These are phyloP conservation scores for Entomortierella parvispora DNA, from an alignment of 192 early-diverging fungal genomes.

Conservation along the genomic window DNA sequence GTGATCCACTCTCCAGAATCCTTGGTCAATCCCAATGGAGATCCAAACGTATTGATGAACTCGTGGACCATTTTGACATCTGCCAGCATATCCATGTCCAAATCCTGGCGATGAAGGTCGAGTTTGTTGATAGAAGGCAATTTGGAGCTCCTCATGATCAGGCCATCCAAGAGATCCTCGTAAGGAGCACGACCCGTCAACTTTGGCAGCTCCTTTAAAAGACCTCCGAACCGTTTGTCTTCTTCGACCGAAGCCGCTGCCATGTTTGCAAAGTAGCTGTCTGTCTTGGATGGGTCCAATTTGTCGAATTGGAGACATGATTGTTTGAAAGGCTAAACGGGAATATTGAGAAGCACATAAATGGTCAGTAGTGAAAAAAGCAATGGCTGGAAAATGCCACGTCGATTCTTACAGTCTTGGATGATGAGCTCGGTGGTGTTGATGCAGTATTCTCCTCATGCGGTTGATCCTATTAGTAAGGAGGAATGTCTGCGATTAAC, in stretches of 20 bases:
- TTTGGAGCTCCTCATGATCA: conserved; percentile 31
- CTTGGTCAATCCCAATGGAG: conserved; percentile 33
- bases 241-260: conserved; percentile 18
- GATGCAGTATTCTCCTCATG: no score
- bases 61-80: conserved; percentile 51
- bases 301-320: conserved; percentile 41
- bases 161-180: conserved; percentile 34
- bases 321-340: conserved; percentile 32
- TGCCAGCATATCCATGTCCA: conserved; percentile 49
- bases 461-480: no score
- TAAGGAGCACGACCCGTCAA: conserved; percentile 41
- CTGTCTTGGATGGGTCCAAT: conserved; percentile 30
- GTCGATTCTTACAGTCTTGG: no score
- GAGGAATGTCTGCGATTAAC: no score
- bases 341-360: background rate
- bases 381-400: background rate
- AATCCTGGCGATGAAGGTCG: conserved; percentile 23
- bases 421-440: no score
- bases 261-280: conserved; percentile 23
- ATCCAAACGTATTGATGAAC: conserved; percentile 49
- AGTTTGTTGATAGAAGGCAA: conserved; percentile 29
- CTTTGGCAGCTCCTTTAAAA: conserved; percentile 40
- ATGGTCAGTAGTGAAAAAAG: background rate
- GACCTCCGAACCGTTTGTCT: conserved; percentile 12
- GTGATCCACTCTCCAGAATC: conserved; percentile 50